phyloP scores from a whole-genome alignment of 2,329 filamentous ascomycete species.

The Calonectria montana region DNA sequence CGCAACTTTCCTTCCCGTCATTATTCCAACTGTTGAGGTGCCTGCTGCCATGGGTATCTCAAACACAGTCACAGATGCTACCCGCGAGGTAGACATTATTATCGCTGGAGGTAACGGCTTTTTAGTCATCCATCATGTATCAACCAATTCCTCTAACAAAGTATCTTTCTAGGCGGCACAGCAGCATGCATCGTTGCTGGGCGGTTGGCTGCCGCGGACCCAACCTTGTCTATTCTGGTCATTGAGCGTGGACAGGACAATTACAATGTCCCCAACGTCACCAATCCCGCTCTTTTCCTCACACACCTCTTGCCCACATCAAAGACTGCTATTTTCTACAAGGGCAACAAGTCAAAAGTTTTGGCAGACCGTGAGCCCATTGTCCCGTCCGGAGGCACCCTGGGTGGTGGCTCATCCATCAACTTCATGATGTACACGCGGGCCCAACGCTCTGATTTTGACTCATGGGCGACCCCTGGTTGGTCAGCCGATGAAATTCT shows the following conservation, averaged over 20 bases:
- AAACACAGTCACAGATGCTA: background rate
- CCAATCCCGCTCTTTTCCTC: slow-evolving; percentile 43
- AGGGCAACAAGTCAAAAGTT: slow-evolving; percentile 37
- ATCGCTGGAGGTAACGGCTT: slow-evolving; percentile 31
- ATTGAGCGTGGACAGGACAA: slow-evolving; percentile 47
- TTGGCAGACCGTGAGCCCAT: slow-evolving; percentile 39
- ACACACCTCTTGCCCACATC: slow-evolving; percentile 36
- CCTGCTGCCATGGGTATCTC: background rate
- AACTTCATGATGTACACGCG: slow-evolving; percentile 49
- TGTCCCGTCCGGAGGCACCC: slow-evolving; percentile 42
- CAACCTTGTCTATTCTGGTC: slow-evolving; percentile 44
- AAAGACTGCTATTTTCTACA: slow-evolving; percentile 42
- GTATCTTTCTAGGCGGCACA: slow-evolving; percentile 42
- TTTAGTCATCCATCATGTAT: background rate
- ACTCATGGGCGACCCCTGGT: slow-evolving; percentile 49
- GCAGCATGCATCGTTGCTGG: slow-evolving; percentile 46
- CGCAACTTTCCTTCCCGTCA: background rate
- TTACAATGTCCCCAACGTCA: slow-evolving; percentile 40
- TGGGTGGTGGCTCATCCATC: slow-evolving; percentile 48
- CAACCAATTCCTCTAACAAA: background rate
- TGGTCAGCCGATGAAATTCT: slow-evolving; percentile 48
- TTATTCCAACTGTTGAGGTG: background rate
- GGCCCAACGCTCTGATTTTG: slow-evolving; percentile 46
- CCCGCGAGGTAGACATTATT: slow-evolving; percentile 35
- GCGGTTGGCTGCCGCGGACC: slow-evolving; percentile 44